Percentiles rank a stretch among this genome's conserved stretches.
These are phyloP conservation scores for Microcyclosporella mali DNA, from an alignment of 2,329 filamentous ascomycete genomes.

Conservation along the genomic window DNA sequence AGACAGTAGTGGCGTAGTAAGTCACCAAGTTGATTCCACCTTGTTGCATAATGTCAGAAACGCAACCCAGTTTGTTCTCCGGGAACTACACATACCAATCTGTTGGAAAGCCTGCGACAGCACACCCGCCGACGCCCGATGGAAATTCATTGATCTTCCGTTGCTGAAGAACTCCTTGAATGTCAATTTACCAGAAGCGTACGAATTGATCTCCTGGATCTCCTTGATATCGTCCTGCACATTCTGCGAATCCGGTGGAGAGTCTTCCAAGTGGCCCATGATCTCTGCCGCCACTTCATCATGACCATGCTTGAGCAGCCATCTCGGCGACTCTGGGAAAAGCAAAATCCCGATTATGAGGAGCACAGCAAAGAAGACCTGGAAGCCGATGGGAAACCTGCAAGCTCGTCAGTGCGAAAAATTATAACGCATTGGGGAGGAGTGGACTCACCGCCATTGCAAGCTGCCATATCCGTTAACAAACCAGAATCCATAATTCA, in stretches of 20 bases:
- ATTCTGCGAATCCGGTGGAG: conserved; percentile 47
- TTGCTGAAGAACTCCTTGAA: conserved; percentile 13
- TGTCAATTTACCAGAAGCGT: conserved; percentile 7
- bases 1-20: conserved; percentile 45
- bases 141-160: conserved; percentile 10
- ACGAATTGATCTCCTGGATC: conserved; percentile 10
- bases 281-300: conserved; percentile 44
- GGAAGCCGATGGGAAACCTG: conserved; percentile 48
- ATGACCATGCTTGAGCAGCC: conserved; percentile 39
- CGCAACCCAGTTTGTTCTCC: neutral
- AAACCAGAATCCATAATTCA: conserved; percentile 36
- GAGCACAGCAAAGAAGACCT: conserved; percentile 45
- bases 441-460: conserved; percentile 35
- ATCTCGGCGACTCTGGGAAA: conserved; percentile 53
- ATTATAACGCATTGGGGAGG: neutral
- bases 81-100: conserved; percentile 21
- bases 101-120: conserved; percentile 43
- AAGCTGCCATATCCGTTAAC: conserved; percentile 34
- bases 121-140: conserved; percentile 32
- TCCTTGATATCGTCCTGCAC: conserved; percentile 50
- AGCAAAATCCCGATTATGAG: conserved; percentile 42
- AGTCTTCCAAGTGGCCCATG: conserved; percentile 45
- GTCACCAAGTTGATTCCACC: conserved; percentile 16
- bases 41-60: conserved; percentile 1
- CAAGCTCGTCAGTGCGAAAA: neutral